Evolutionary conservation across 768 basidiomycete species (phyloP), one percentile per base, ranked within the genome.

Genomic region (Russula foetens): DNA sequence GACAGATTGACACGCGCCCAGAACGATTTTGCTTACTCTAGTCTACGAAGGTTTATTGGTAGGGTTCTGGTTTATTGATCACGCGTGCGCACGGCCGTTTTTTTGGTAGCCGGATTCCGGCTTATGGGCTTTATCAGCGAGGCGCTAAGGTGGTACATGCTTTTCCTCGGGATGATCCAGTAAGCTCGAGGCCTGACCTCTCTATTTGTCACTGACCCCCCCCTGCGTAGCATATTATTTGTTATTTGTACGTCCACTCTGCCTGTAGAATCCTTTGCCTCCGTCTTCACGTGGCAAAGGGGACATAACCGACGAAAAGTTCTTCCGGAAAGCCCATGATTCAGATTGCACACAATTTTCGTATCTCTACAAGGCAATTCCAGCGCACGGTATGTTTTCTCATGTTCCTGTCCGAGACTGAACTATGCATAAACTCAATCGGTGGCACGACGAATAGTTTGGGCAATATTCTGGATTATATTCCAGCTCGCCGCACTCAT

Each of bases 41-140:
- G 71, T 84, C 11, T 95, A 92, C 67, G 93, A 97, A 72, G 92
- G 82, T 9, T 74, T 97, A 24, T 77, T 98, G 49, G 81, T 98
- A 58, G 94, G 91, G 0, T 90, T 98, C 66, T 97, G 95, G 94
- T 97, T 96, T 71, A 84, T 94, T 46, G 92, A 87, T 69, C 95
- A 98, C 71, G 93, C 80, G 92, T 88, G 71, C 66, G 86, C 78
- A 54, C 63, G 58, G 21, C 51, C 62, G 14, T 17, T 58, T 39
- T 56, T 46, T 46, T 35, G 53, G 28, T 56, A 45, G 31, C 39
- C 33, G 26, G 4, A 46, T 68, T 17, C 28, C 47, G 31, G 15
- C 49, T 61, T 31, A 61, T 28, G 43, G 33, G 50, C 35, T 24
- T 35, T 65, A 35, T 50, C 65, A 94, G 85, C 45, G 84, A 85